Conservation (phyloP, 768 basidiomycete species). For the Pleurotus djamor region DNA sequence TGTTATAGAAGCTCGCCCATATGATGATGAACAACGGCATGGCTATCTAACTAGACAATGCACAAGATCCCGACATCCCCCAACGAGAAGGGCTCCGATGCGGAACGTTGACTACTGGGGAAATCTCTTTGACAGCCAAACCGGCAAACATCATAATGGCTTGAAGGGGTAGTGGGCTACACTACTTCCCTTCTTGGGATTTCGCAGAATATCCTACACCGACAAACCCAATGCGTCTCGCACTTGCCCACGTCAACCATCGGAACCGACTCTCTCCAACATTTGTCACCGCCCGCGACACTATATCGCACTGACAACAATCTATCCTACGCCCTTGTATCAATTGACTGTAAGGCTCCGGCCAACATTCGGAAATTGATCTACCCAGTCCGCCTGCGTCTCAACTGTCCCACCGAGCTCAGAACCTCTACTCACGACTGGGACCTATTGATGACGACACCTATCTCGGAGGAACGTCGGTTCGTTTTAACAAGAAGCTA, state of each 20-base stretch:
- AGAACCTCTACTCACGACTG: background rate
- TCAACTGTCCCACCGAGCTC: background rate
- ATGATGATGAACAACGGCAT: background rate
- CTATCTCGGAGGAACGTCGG: background rate
- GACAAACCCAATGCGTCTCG: background rate
- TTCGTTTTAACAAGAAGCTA: background rate
- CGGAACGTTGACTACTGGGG: background rate
- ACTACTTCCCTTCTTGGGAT: background rate
- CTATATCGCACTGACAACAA: background rate
- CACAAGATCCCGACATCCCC: background rate
- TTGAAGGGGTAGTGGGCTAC: background rate
- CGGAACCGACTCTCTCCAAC: background rate
- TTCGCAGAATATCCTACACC: background rate
- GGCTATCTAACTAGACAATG: background rate
- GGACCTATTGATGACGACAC: background rate
- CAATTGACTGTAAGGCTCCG: too few relatives aligned
- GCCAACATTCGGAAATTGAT: too few relatives aligned
- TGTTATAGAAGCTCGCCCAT: background rate
- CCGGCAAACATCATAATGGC: background rate
- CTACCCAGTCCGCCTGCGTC: background rate
- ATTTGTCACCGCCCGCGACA: background rate
- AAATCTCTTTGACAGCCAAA: background rate
- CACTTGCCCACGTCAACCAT: background rate
- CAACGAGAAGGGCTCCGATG: background rate
- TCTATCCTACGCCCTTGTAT: too few relatives aligned